These are phyloP conservation scores for Mycena capillaripes DNA, from an alignment of 768 basidiomycete genomes.

Conservation along the genomic window DNA sequence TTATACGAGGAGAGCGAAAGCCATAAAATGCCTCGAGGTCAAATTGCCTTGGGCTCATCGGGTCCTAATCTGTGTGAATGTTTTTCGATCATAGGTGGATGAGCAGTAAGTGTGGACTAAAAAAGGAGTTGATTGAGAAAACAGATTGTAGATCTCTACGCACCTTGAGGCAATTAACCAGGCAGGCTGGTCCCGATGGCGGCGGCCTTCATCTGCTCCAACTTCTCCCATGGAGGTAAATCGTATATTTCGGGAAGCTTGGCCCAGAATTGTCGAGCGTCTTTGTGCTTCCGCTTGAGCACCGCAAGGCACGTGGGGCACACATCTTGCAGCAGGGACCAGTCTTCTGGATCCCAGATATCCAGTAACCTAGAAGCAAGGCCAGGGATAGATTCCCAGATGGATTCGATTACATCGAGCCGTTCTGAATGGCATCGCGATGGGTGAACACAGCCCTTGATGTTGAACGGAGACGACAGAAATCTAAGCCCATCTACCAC, in stretches of 20 bases:
- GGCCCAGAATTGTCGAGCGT: slow-evolving; percentile 8
- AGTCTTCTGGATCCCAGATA: background rate
- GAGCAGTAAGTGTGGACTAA: no score
- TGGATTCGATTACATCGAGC: background rate
- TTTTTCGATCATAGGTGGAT: no score
- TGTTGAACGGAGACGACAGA: background rate
- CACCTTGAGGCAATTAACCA: background rate
- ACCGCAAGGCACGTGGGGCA: background rate
- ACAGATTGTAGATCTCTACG: no score
- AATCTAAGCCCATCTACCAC: background rate
- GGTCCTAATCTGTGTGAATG: no score
- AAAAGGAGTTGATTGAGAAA: no score
- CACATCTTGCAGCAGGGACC: background rate
- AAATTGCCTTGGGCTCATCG: no score
- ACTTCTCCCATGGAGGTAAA: slow-evolving; percentile 9
- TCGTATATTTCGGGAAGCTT: slow-evolving; percentile 12
- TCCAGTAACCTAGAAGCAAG: background rate
- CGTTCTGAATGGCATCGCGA: background rate
- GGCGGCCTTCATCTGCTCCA: slow-evolving; percentile 4
- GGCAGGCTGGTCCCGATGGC: background rate
- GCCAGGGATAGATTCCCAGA: no score
- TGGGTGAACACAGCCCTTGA: background rate
- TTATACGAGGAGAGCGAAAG: no score
- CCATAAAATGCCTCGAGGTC: no score
- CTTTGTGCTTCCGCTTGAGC: background rate